Base-by-base conservation (phyloP, 495 filamentous ascomycete species). In the Penicillium steckii region DNA sequence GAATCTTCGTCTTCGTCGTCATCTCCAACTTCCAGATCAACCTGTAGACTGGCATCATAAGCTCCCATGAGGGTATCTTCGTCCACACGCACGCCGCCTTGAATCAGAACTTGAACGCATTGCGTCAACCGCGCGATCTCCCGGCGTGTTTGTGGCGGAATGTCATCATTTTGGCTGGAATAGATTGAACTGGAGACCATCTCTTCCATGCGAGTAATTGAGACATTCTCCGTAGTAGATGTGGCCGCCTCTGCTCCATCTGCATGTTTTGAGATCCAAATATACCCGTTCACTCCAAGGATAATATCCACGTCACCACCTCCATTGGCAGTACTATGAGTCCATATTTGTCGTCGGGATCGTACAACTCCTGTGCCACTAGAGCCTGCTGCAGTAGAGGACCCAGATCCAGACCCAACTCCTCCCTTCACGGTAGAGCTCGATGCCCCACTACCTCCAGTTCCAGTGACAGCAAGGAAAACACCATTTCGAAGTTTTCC, bases 401-500 rank as follows among this genome's bases (percentile, higher is more conserved):
- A 53, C 15, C 50, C 59, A 17, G 64, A 53, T 13, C 51, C 59
- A 17, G 65, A 46, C 2, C 66, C 62, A 27, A 59, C 52, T 0
- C 66, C 66, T 25, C 71, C 68, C 46, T 72, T 74, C 1, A 58
- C 56, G 18, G 41, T 65, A 22, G 65, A 68, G 48, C 57, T 65
- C 15, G 67, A 68, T 12, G 65, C 57, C 5, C 83, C 85, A 17
- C 87, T 88, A 2, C 90, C 90, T 2, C 92, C 91, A 4, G 84
- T 85, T 2, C 91, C 91, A 6, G 77, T 76, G 2, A 97, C 89
- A 19, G 82, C 80, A 22, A 96, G 73, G 59, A 98, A 97, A 7
- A 92, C 73, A 1, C 94, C 94, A 65, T 97, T 97, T 15, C 94
- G 75, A 53, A 98, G 73, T 70, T 98, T 98, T 7, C 94, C 94